Percentiles rank a stretch among this genome's conserved stretches.
phyloP scores from a whole-genome alignment of 768 basidiomycete genomes.

The Amanita rubescens region DNA sequence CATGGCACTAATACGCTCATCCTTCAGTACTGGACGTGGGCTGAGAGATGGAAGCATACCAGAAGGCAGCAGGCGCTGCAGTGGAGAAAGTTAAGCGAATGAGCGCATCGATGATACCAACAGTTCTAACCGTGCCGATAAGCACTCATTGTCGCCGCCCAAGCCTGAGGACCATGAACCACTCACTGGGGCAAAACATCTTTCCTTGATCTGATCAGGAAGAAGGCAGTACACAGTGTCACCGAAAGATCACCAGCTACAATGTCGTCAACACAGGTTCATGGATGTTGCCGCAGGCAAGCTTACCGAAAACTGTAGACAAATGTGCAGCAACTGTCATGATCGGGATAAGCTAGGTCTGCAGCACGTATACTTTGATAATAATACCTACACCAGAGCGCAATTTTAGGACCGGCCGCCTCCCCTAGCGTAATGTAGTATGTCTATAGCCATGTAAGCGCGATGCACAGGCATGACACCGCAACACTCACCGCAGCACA shows the following conservation, averaged over 20 bases:
- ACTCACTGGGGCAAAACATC: constrained; percentile 23
- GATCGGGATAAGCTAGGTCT: not conserved
- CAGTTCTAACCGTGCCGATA: constrained; percentile 12
- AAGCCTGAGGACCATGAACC: not conserved
- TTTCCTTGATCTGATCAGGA: constrained; percentile 21
- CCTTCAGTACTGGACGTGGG: not conserved
- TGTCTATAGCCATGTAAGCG: constrained; percentile 13
- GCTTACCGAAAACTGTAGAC: constrained; percentile 20
- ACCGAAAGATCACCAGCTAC: constrained; percentile 24
- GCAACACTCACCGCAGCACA: constrained; percentile 18
- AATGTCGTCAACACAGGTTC: not conserved
- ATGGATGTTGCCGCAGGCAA: not conserved
- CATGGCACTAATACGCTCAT: constrained; percentile 18
- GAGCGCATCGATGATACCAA: constrained; percentile 21
- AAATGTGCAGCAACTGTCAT: constrained; percentile 22
- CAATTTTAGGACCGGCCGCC: constrained; percentile 12
- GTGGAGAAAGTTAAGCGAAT: constrained; percentile 25
- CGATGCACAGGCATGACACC: not conserved
- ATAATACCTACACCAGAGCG: constrained; percentile 21
- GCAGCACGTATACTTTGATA: no score
- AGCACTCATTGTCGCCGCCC: not conserved
- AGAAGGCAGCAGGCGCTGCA: constrained; percentile 25
- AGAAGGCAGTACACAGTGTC: constrained; percentile 20
- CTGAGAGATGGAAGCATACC: constrained; percentile 13
- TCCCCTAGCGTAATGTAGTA: constrained; percentile 19